Evolutionary conservation across 208 protist genomes (phyloP).

Genomic region (Wallacemonas sp.): DNA sequence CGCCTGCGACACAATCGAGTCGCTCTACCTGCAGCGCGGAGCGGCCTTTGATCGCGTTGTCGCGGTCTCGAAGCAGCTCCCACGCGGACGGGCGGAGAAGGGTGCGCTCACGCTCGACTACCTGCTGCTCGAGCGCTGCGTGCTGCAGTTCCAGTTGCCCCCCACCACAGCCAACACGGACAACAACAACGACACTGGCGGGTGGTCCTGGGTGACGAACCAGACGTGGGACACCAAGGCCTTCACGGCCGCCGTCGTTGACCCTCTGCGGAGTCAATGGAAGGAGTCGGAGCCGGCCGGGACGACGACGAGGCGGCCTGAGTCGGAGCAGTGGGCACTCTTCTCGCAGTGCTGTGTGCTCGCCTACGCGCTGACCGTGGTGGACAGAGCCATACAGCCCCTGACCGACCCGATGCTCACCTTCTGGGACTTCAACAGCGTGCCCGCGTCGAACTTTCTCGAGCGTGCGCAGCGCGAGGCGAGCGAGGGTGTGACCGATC

Average conservation of each 20-base stretch:
- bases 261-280: conserved; percentile 5
- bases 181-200: too few relatives aligned
- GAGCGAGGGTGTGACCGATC: conserved; percentile 6
- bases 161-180: too few relatives aligned
- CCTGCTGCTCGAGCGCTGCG: not conserved
- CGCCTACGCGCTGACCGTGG: conserved; percentile 31
- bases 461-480: conserved; percentile 17
- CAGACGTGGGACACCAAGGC: not conserved
- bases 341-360: conserved; percentile 37
- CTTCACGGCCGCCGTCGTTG: conserved; percentile 3
- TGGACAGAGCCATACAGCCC: conserved; percentile 46
- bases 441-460: conserved; percentile 64
- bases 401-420: conserved; percentile 45
- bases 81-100: not conserved
- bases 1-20: not conserved
- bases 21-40: not conserved
- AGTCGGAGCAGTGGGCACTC: conserved; percentile 10
- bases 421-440: conserved; percentile 47
- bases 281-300: conserved; percentile 6
- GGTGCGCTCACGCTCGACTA: not conserved
- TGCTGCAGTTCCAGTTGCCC: not conserved
- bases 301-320: conserved; percentile 2
- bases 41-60: not conserved
- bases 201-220: conserved; percentile 1
- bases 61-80: not conserved